Conservation (phyloP, 257 asterid genomes). For the Solanum gracilifrons region DNA sequence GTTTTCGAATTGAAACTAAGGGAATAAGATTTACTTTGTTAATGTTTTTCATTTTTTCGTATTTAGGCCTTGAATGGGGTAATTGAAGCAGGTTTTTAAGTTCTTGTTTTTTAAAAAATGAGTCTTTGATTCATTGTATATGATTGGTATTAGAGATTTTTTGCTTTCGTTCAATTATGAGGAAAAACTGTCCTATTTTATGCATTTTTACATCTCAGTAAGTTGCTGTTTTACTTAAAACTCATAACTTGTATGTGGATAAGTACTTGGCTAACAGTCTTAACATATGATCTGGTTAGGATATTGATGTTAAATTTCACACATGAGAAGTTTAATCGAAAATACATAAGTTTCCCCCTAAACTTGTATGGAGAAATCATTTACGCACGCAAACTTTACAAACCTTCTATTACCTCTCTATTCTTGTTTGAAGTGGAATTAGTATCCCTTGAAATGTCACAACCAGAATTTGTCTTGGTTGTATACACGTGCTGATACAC, state of each 20-base stretch:
- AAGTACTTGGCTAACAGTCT: not conserved
- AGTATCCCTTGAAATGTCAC: not conserved
- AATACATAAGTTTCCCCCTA: not conserved
- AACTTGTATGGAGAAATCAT: not conserved
- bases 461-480: not conserved
- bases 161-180: not conserved
- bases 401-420: not conserved
- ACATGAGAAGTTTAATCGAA: not conserved
- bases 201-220: not conserved
- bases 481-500: no score
- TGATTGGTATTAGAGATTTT: not conserved
- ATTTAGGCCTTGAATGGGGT: not conserved
- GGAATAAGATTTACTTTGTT: not conserved
- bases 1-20: no score
- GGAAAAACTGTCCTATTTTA: not conserved
- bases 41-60: not conserved
- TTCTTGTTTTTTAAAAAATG: not conserved
- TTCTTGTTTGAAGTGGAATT: not conserved
- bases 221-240: not conserved
- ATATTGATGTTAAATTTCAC: not conserved
- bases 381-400: not conserved
- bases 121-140: not conserved
- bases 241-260: not conserved
- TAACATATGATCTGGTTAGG: not conserved
- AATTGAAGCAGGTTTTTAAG: not conserved